Evolutionary conservation across 1,284 basidiomycete species (phyloP).

Genomic region (Ganoderma multipileum): DNA sequence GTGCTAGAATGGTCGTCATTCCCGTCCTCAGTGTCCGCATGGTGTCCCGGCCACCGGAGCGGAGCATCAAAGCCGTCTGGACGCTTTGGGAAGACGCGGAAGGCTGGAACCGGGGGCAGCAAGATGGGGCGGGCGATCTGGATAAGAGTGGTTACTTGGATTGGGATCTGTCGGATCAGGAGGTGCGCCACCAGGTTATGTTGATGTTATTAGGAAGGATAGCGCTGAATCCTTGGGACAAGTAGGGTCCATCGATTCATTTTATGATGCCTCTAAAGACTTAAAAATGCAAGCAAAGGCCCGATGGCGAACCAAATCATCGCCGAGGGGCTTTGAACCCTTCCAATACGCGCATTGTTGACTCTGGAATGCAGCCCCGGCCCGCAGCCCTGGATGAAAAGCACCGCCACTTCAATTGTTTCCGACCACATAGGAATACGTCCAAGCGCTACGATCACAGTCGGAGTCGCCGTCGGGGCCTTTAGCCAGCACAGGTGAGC

Average conservation of each 20-base stretch:
- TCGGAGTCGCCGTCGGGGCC: not conserved
- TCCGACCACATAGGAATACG: not conserved
- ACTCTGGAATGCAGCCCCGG: not conserved
- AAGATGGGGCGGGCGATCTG: not conserved
- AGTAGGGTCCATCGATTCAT: too few species aligned
- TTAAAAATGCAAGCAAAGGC: not conserved
- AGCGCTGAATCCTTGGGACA: not conserved
- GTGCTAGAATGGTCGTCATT: constrained; percentile 41
- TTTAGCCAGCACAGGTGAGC: not conserved
- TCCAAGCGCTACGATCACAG: not conserved
- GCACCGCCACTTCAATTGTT: not conserved
- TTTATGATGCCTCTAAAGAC: too few species aligned
- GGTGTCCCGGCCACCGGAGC: too few species aligned
- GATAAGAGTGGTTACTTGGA: not conserved
- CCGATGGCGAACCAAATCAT: not conserved
- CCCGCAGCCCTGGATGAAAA: not conserved
- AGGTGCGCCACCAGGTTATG: not conserved
- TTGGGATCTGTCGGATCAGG: not conserved
- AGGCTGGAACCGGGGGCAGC: not conserved
- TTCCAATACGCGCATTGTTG: not conserved
- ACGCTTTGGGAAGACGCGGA: not conserved
- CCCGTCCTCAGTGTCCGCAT: constrained; percentile 19
- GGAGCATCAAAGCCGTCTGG: not conserved
- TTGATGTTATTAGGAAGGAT: too few species aligned
- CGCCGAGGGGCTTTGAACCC: too few species aligned